Evolutionary conservation across 495 filamentous ascomycete species (phyloP), one percentile per base, ranked within the genome.

Genomic region (Rhizodiscina lignyota): DNA sequence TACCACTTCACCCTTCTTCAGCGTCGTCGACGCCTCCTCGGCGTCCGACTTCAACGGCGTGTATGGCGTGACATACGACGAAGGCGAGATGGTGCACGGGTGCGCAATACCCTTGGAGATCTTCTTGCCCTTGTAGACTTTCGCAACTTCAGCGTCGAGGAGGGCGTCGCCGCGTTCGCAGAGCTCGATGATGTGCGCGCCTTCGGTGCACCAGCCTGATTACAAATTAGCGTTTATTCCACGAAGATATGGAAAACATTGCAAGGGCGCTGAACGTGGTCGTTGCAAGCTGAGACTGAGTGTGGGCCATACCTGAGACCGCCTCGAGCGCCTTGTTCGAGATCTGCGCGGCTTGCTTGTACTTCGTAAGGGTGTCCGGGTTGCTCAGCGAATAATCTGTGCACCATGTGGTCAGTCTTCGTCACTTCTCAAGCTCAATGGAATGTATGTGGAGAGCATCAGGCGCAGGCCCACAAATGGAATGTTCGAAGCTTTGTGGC

Each of bases 91-190:
- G 35, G 89, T 97, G 18, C 85, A 94, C 16, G 91, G 91, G 67
- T 94, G 86, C 28, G 77, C 68, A 56, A 91, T 78, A 60, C 86
- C 87, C 67, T 97, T 97, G 46, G 60, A 44, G 43, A 94, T 79
- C 64, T 92, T 94, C 67, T 94, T 97, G 60, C 84, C 86, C 59
- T 93, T 87, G 69, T 89, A 96, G 46, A 97, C 87, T 64, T 96
- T 97, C 44, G 72, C 58, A 37, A 91, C 68, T 54, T 96, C 89
- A 50, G 93, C 89, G 18, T 86, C 84, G 41, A 97, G 71, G 33
- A 96, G 68, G 67, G 83, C 77, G 67, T 97, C 89, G 51, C 89
- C 89, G 60, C 83, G 73, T 65, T 94, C 75, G 66, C 89, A 97
- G 56, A 96, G 68, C 47, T 78, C 74, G 36, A 94, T 67, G 40